phyloP scores from a whole-genome alignment of 306 rosid species.

The Pyrus betulifolia region DNA sequence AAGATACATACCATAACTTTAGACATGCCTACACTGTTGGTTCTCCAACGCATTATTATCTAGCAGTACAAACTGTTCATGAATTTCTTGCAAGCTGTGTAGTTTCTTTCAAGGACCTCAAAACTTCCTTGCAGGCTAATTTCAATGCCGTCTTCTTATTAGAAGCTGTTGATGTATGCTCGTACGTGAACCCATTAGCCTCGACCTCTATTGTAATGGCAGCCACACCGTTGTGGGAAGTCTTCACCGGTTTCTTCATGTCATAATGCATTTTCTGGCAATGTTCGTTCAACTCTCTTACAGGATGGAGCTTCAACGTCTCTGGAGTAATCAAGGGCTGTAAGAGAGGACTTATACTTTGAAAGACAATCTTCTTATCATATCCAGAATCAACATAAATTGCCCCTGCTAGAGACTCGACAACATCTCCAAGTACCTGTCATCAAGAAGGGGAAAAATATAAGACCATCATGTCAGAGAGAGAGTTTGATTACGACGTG shows the following conservation, averaged over 20 bases:
- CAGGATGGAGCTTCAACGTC: constrained; percentile 45
- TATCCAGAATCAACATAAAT: constrained; percentile 63
- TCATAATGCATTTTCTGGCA: constrained; percentile 33
- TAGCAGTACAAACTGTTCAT: no score
- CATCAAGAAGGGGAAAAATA: neutral
- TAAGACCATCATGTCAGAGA: neutral
- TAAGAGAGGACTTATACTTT: constrained; percentile 55
- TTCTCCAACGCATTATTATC: no score
- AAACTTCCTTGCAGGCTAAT: constrained; percentile 41
- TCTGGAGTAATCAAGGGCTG: constrained; percentile 67
- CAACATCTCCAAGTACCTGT: constrained; percentile 76
- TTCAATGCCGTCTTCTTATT: constrained; percentile 31
- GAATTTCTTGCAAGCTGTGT: no score
- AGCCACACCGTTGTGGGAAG: constrained; percentile 8
- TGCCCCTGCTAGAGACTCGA: constrained; percentile 85
- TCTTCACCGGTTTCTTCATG: neutral
- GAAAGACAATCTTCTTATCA: constrained; percentile 39
- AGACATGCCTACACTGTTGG: no score
- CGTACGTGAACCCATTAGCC: constrained; percentile 31
- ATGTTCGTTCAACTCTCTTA: constrained; percentile 35
- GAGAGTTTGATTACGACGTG: no score
- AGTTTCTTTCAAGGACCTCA: constrained; percentile 33
- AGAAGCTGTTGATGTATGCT: constrained; percentile 4
- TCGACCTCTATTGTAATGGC: constrained; percentile 31
- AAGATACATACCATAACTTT: no score